A percentile compares a stretch with the other conserved stretches of the same genome.
These are phyloP conservation scores for Penicillium taxi DNA, from an alignment of 495 filamentous ascomycete genomes.

Conservation along the genomic window DNA sequence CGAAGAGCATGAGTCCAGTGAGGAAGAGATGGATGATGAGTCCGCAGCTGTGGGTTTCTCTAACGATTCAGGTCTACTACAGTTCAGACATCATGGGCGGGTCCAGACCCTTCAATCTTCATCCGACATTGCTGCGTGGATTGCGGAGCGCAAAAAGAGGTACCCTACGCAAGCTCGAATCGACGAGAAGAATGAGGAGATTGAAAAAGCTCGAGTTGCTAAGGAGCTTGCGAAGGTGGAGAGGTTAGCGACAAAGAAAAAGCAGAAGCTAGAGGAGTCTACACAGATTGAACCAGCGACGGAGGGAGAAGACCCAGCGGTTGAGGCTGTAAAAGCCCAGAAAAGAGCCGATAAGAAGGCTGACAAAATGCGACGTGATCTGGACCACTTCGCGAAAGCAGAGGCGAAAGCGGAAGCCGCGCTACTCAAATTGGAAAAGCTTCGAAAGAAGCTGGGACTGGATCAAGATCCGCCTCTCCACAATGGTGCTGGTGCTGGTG, in stretches of 20 bases:
- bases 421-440: slow-evolving; percentile 29
- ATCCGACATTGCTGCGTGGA: slow-evolving; percentile 70
- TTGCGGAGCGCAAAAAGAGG: slow-evolving; percentile 67
- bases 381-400: slow-evolving; percentile 40
- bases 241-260: slow-evolving; percentile 28
- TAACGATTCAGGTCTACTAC: slow-evolving; percentile 27
- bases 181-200: slow-evolving; percentile 41
- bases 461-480: slow-evolving; percentile 1
- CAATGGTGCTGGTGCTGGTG: slow-evolving; percentile 1
- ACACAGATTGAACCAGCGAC: too few species aligned
- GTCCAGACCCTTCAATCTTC: slow-evolving; percentile 44
- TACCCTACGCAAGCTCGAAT: slow-evolving; percentile 66
- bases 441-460: slow-evolving; percentile 20
- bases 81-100: slow-evolving; percentile 36
- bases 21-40: slow-evolving; percentile 64
- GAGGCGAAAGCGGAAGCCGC: slow-evolving; percentile 40
- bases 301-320: slow-evolving; percentile 17
- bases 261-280: too few species aligned
- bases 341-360: slow-evolving; percentile 42
- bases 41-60: slow-evolving; percentile 52
- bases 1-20: slow-evolving; percentile 63
- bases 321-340: slow-evolving; percentile 37
- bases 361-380: slow-evolving; percentile 41
- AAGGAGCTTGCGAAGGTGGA: slow-evolving; percentile 27
- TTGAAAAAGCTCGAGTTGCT: slow-evolving; percentile 35